Evolutionary conservation across 2,329 filamentous ascomycete species (phyloP), one percentile per base, ranked within the genome.

Genomic region (Diaporthe capsici): DNA sequence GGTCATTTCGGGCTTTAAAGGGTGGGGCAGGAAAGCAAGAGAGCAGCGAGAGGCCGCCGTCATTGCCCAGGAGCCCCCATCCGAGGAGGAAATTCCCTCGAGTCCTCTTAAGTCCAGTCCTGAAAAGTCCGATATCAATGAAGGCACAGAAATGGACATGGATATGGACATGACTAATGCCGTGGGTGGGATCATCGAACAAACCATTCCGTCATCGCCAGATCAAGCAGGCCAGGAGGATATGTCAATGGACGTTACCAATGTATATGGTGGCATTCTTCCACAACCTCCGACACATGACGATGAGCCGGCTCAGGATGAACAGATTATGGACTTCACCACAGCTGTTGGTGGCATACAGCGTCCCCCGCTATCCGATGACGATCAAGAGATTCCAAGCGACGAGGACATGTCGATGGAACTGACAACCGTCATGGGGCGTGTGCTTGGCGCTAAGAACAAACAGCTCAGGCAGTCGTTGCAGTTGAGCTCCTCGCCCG

Each of bases 221-320:
- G 87, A 89, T 17, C 86, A 87, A 17, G 82, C 84, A 22, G 86
- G 89, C 34, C 89, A 90, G 28, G 90, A 91, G 78, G 94, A 96
- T 53, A 92, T 97, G 88, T 97, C 95, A 31, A 98, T 98, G 96
- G 96, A 98, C 80, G 94, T 98, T 10, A 98, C 96, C 2, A 92
- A 91, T 73, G 94, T 92, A 12, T 88, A 98, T 72, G 96, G 96
- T 12, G 91, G 93, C 4, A 98, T 98, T 72, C 84, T 98, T 28
- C 85, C 88, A 7, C 87, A 85, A 73, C 42, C 73, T 75, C 79
- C 78, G 25, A 47, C 57, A n/a, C 76, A 80, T 42, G 77, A 82
- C 28, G 83, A 83, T 34, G 83, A 84, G 42, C 82, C 80, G 20
- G 84, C 84, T 5, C 80, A 83, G 72, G 87, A 88, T 58, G 91